Conservation (phyloP, 139 green algal genomes). For the Eudorina sp. region DNA sequence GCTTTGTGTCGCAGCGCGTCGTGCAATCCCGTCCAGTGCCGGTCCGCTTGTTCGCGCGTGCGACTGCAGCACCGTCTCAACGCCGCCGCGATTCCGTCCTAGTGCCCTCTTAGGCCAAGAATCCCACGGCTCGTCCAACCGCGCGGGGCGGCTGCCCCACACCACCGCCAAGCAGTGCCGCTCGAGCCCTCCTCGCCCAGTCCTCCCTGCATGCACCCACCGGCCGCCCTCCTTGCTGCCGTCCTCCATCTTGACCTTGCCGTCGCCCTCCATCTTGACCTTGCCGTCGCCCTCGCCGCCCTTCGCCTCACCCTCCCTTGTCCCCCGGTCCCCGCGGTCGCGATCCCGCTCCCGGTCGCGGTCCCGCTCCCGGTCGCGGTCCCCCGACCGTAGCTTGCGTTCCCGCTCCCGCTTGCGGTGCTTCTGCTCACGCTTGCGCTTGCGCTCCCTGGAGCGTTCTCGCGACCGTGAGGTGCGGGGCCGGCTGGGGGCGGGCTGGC, state of each 20-base stretch:
- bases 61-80: no score
- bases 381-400: no score
- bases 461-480: neutral
- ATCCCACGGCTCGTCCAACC: no score
- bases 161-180: no score
- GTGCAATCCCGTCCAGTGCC: no score
- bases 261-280: neutral
- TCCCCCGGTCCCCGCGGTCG: neutral
- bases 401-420: constrained; percentile 19
- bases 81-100: no score
- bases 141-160: no score
- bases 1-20: no score
- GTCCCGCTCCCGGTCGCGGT: neutral
- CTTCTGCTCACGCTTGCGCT: constrained; percentile 45
- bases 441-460: neutral
- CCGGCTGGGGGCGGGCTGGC: neutral
- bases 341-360: neutral
- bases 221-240: neutral
- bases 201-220: neutral
- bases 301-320: neutral
- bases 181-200: no score
- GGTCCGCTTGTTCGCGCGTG: no score
- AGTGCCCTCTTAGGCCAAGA: no score
- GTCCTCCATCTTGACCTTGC: neutral
- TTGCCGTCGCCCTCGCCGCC: no score